These are phyloP conservation scores for Phytophthora melonis DNA, from an alignment of 352 stramenopile species.

Conservation along the genomic window DNA sequence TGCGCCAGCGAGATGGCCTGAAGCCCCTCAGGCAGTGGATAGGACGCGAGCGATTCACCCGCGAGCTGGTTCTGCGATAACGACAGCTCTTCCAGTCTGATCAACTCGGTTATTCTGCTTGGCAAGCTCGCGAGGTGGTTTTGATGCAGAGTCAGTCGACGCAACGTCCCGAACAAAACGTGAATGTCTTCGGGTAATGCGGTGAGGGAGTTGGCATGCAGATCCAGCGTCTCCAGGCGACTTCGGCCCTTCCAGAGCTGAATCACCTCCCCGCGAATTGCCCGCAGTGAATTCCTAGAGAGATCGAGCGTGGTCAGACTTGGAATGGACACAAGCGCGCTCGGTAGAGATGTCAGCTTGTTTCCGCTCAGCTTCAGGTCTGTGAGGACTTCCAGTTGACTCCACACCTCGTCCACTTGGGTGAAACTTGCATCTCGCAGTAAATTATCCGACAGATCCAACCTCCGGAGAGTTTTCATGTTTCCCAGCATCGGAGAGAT, in stretches of 20 bases:
- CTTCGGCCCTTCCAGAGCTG: conserved; percentile 35
- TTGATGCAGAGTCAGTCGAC: conserved; percentile 46
- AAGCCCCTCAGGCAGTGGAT: conserved; percentile 29
- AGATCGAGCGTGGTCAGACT: conserved; percentile 36
- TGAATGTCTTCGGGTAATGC: conserved; percentile 50
- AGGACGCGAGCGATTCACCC: conserved; percentile 22
- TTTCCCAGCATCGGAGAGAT: conserved; percentile 25
- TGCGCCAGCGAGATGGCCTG: conserved; percentile 44
- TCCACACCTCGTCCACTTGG: conserved; percentile 27
- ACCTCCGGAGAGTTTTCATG: conserved; percentile 30
- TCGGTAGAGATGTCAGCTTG: conserved; percentile 29
- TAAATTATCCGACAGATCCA: conserved; percentile 56
- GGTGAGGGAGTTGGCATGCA: conserved; percentile 52
- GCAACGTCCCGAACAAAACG: conserved; percentile 39
- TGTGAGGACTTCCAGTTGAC: conserved; percentile 14
- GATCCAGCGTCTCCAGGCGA: conserved; percentile 41
- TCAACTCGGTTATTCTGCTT: conserved; percentile 41
- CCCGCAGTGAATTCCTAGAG: conserved; percentile 29
- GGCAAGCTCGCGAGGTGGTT: conserved; percentile 57
- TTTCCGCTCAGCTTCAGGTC: conserved; percentile 34
- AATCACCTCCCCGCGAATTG: conserved; percentile 31
- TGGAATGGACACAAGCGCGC: conserved; percentile 21
- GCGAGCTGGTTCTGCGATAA: conserved; percentile 37
- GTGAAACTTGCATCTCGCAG: conserved; percentile 44
- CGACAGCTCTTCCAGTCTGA: conserved; percentile 32